These are phyloP conservation scores for Santalum album DNA, from an alignment of 164 flowering plant genomes.

Conservation along the genomic window DNA sequence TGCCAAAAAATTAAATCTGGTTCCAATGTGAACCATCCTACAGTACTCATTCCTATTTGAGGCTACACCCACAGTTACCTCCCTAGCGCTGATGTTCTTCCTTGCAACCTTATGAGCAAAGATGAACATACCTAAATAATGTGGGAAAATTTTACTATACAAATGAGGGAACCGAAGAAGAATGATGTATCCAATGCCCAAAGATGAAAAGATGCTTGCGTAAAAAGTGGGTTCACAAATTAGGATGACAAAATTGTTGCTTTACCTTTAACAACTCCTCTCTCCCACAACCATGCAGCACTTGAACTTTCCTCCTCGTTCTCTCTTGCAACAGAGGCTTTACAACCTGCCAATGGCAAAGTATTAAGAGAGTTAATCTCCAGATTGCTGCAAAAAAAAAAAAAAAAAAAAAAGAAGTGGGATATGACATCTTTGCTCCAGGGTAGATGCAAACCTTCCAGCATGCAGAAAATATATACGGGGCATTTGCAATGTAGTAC, in stretches of 20 bases:
- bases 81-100: no score
- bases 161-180: no score
- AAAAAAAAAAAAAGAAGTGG: no score
- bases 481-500: conserved; percentile 85
- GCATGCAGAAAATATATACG: conserved; percentile 90
- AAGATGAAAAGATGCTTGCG: no score
- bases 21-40: no score
- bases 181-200: no score
- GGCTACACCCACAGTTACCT: no score
- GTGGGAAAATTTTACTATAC: no score
- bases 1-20: no score
- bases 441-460: conserved; percentile 68
- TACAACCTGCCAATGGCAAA: conserved; percentile 52
- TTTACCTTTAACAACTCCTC: conserved; percentile 79
- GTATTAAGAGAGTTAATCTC: not conserved
- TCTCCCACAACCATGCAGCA: conserved; percentile 73
- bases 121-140: no score
- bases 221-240: not conserved
- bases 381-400: not conserved
- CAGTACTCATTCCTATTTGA: no score
- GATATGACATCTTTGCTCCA: not conserved
- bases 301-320: conserved; percentile 84
- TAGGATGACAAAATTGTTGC: not conserved
- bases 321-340: conserved; percentile 96
- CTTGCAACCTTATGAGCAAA: no score